These are phyloP conservation scores for Coniophora puteana DNA, from an alignment of 1,284 basidiomycete genomes.

Conservation along the genomic window DNA sequence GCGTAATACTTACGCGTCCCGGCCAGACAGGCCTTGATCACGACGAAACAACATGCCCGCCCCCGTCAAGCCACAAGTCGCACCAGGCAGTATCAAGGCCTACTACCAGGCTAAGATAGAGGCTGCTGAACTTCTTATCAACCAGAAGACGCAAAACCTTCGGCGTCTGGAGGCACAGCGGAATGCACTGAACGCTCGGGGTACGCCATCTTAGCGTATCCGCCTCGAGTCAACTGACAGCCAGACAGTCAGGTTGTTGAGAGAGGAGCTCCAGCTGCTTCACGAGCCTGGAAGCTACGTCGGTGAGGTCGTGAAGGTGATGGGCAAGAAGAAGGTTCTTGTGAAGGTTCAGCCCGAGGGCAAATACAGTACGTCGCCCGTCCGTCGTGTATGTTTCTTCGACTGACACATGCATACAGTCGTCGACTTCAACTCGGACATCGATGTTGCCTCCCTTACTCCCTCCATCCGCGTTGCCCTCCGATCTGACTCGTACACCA, in stretches of 20 bases:
- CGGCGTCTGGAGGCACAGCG: conserved; percentile 94
- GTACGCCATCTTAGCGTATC: conserved; percentile 38
- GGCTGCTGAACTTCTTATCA: conserved; percentile 87
- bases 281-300: conserved; percentile 98
- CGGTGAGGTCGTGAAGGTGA: conserved; percentile 96
- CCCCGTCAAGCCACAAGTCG: conserved; percentile 41
- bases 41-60: conserved; percentile 42
- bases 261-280: conserved; percentile 93
- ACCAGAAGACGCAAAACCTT: conserved; percentile 95
- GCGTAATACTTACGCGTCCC: conserved; percentile 5
- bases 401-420: conserved; percentile 45
- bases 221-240: neutral
- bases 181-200: conserved; percentile 94
- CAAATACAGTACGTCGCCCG: conserved; percentile 79
- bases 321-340: conserved; percentile 98
- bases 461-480: conserved; percentile 92
- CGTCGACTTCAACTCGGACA: conserved; percentile 90
- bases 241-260: conserved; percentile 69
- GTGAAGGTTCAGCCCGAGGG: conserved; percentile 99
- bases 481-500: conserved; percentile 92
- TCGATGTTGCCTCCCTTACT: conserved; percentile 79
- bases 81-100: conserved; percentile 69
- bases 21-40: neutral
- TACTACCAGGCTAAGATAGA: conserved; percentile 98
- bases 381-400: neutral